Evolutionary conservation across 257 asterid species (phyloP), one percentile per base, ranked within the genome.

Genomic region (Solanum chiquidenum): DNA sequence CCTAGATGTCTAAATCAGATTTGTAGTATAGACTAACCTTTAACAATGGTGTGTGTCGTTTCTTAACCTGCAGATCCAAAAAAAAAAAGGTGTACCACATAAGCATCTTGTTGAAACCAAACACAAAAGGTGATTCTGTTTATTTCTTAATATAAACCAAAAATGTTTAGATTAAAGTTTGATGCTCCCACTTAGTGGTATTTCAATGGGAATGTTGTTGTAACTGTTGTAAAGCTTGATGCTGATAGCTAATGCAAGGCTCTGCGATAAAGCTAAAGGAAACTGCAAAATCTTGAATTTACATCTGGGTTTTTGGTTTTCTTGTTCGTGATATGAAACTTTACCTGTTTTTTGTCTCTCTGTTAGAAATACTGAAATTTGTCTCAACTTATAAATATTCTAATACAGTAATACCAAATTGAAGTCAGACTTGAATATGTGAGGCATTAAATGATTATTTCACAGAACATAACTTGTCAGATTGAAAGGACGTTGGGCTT

Each of bases 11-110:
- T 80, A 29, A 49, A 82, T 52, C 69, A 18, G 69, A 49, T 64
- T 34, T 35, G 20, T 11, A 21, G 52, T 37, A 9, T 74, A 74
- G 18, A 25, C 83, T 35, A 11, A 96, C 99, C 99, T 95, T 96
- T 89, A 96, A 88, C 87, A 96, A 84, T 87, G 99, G 98, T n/a
- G 95, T 93, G 37, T 94, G 94, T 86, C 86, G 96, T 91, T 90
- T 94, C 93, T 93, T 94, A 72, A 96, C 98, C 99, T 96, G 98
- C 92, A 90, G 87, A 88, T 38, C 14, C 5, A 44, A 46, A 46
- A 49, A 18, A 86, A 38, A 34, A 85, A 9, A 46, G 3, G 69
- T 18, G 8, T 0, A 25, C 37, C 2, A 3, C 69, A 82, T 82
- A 82, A 82, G 85, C 27, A 49, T 46, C 42, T 25, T 20, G 4